Percentiles rank a stretch among this genome's conserved stretches.
Conservation (phyloP, 140 eudicot genomes). For the Flaveria floridana region DNA sequence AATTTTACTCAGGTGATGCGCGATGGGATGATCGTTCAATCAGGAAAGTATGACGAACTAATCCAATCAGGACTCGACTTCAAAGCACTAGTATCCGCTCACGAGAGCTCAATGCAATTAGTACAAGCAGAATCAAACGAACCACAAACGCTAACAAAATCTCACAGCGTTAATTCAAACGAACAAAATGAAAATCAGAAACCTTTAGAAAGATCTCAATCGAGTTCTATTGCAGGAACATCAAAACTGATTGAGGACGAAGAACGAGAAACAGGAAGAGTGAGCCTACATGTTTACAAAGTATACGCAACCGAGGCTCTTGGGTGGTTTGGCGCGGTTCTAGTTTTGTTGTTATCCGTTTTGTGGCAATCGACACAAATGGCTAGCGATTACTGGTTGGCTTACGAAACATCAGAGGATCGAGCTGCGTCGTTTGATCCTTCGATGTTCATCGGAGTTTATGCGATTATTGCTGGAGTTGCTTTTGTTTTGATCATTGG, state of each 20-base stretch:
- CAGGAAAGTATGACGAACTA: slow-evolving; percentile 69
- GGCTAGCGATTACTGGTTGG: slow-evolving; percentile 80
- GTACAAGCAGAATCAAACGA: slow-evolving; percentile 44
- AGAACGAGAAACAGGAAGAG: slow-evolving; percentile 72
- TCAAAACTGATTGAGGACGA: slow-evolving; percentile 82
- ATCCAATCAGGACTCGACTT: slow-evolving; percentile 63
- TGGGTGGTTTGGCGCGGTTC: slow-evolving; percentile 71
- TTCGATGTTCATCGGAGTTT: slow-evolving; percentile 53
- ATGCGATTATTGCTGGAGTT: slow-evolving; percentile 41
- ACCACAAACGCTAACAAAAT: slow-evolving; percentile 34
- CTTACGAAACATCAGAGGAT: slow-evolving; percentile 64
- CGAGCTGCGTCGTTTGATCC: slow-evolving; percentile 41
- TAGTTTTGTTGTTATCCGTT: slow-evolving; percentile 42
- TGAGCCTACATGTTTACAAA: slow-evolving; percentile 59
- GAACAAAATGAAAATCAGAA: slow-evolving; percentile 28
- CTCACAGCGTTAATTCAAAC: slow-evolving; percentile 20
- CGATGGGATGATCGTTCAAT: slow-evolving; percentile 83
- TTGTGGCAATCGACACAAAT: slow-evolving; percentile 59
- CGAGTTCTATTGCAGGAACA: slow-evolving; percentile 45
- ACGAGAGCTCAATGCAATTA: slow-evolving; percentile 77
- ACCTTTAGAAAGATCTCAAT: slow-evolving; percentile 34
- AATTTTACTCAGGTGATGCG: slow-evolving; percentile 57
- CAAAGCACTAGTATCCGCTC: slow-evolving; percentile 70
- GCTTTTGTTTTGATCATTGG: slow-evolving; percentile 40
- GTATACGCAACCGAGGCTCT: slow-evolving; percentile 65